Conservation (phyloP, 768 basidiomycete genomes). For the Russula emetica region DNA sequence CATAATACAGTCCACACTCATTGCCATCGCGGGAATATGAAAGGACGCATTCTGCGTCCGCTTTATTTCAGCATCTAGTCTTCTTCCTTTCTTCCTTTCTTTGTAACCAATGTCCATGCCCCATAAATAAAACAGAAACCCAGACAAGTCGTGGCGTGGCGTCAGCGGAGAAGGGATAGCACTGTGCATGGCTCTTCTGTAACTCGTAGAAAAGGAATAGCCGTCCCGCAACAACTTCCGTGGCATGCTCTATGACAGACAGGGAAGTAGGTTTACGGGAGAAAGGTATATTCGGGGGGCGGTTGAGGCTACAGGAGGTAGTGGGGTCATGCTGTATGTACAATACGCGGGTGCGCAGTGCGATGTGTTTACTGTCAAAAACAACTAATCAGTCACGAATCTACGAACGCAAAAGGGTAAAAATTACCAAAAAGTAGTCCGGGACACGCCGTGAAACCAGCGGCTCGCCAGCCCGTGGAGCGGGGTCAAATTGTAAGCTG, state of each 20-base stretch:
- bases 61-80: conserved; percentile 27
- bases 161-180: conserved; percentile 4
- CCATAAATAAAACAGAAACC: conserved; percentile 22
- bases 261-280: conserved; percentile 11
- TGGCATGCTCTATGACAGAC: conserved; percentile 2
- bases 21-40: conserved; percentile 6
- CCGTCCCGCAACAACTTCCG: conserved; percentile 3
- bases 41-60: conserved; percentile 22
- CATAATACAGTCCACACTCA: conserved; percentile 3
- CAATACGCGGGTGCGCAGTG: conserved; percentile 24
- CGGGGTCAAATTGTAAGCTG: conserved; percentile 99
- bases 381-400: background rate
- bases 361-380: conserved; percentile 21
- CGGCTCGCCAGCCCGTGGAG: conserved; percentile 96
- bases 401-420: background rate
- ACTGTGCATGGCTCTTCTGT: conserved; percentile 13
- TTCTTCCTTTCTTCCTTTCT: conserved; percentile 25
- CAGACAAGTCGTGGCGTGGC: conserved; percentile 19
- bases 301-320: conserved; percentile 27
- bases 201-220: background rate
- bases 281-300: conserved; percentile 28
- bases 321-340: conserved; percentile 29
- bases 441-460: conserved; percentile 94
- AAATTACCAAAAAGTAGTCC: conserved; percentile 85
- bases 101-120: conserved; percentile 24